Base-by-base conservation (phyloP, 257 asterid species). In the Cynanchum wilfordii region DNA sequence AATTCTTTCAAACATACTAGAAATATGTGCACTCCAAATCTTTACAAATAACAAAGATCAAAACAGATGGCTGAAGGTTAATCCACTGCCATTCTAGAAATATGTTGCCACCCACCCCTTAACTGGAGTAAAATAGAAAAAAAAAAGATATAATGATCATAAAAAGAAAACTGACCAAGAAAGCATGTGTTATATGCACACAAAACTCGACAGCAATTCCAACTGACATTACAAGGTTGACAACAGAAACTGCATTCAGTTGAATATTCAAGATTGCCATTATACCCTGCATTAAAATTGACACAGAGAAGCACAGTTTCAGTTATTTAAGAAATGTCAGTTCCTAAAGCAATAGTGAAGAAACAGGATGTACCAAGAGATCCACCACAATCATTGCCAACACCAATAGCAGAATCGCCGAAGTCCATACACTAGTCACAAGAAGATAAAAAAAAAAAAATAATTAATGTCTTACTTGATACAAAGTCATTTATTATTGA, bases 201-300 rank as follows among this genome's bases (percentile, higher is more conserved):
- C 96, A 89, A 82, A 92, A 92, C 78, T 92, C 98, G 13, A 92
- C 97, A 16, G 89, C 97, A 79, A 92, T 92, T 45, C 98, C 98
- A 78, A 92, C 93, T 16, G 98, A 85, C 98, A 92, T 92, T 51
- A 92, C 89, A 58, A 92, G 90, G 87, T 92, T 92, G 78, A 92
- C 98, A 56, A 92, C 95, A 3, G 98, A 92, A 62, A 92, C 79
- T 1, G 98, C 98, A 66, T 92, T 92, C 77, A 92, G 81, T 81
- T 92, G 98, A 80, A 92, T 89, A 74, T 87, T 76, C 73, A 92
- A 80, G 71, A 90, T 73, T 7, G 98, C 98, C 98, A 92, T 92
- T 80, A 90, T 84, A 70, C 98, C 98, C 98, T 92, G 89, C 83
- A 79, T 30, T n/a, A 60, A 17, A 19, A 44, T 29, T 68, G 76